phyloP scores from a whole-genome alignment of 2,329 filamentous ascomycete genomes.

The Ophiostoma sp. region DNA sequence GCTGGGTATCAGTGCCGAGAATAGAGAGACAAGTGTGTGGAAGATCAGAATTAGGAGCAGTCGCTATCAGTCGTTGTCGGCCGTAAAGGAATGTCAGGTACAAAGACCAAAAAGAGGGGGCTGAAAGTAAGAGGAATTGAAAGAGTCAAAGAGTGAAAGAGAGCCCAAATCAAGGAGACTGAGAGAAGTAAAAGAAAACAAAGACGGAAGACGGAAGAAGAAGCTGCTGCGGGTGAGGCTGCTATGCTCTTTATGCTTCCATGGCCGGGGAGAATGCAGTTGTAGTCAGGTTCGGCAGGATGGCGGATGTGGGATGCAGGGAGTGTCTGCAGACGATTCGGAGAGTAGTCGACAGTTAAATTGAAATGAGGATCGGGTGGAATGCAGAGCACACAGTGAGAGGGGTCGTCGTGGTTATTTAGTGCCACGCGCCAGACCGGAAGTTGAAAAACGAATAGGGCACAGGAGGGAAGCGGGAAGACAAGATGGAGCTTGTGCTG shows the following conservation, averaged over 20 bases:
- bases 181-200: neutral
- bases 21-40: neutral
- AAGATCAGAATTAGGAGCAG: neutral
- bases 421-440: conserved; percentile 3
- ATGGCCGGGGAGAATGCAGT: conserved; percentile 13
- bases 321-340: neutral
- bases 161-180: neutral
- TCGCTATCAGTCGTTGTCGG: conserved; percentile 1
- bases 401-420: conserved; percentile 14
- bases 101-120: neutral
- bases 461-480: neutral
- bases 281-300: neutral
- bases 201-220: conserved; percentile 1
- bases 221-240: conserved; percentile 9
- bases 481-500: neutral
- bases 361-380: conserved; percentile 9
- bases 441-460: conserved; percentile 11
- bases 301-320: neutral
- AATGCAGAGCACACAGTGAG: neutral
- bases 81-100: conserved; percentile 18
- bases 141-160: neutral
- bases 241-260: conserved; percentile 21
- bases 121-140: neutral
- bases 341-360: neutral
- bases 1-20: neutral